Evolutionary conservation across 331 rosid species (phyloP).

Genomic region (Stylosanthes scabra): DNA sequence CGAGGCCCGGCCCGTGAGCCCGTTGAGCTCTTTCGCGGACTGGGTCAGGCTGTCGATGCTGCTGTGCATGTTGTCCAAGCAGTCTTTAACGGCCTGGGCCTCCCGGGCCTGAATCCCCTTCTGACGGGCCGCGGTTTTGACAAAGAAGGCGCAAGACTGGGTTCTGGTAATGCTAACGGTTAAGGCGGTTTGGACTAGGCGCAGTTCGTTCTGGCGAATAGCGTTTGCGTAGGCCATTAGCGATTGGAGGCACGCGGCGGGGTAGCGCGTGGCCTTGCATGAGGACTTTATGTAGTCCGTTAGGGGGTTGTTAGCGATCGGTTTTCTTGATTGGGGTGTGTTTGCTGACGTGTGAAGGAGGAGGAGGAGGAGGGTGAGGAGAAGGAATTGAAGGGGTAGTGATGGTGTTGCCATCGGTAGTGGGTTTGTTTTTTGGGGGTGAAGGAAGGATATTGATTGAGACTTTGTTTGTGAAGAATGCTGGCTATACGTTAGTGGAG

Average conservation of each 20-base stretch:
- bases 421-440: too few relatives aligned
- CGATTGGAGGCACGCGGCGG: constrained; percentile 51
- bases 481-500: neutral
- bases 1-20: constrained; percentile 29
- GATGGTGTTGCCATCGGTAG: constrained; percentile 59
- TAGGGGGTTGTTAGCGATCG: constrained; percentile 22
- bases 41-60: constrained; percentile 57
- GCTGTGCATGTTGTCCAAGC: constrained; percentile 70
- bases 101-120: constrained; percentile 47
- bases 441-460: neutral
- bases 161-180: constrained; percentile 55
- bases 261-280: constrained; percentile 70
- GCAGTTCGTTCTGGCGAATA: constrained; percentile 50
- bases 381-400: constrained; percentile 27
- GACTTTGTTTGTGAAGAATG: neutral
- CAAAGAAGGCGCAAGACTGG: constrained; percentile 45
- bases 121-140: constrained; percentile 36
- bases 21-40: constrained; percentile 52
- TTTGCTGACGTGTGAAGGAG: constrained; percentile 6
- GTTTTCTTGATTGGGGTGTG: neutral
- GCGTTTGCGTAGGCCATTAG: constrained; percentile 47
- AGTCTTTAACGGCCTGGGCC: constrained; percentile 57
- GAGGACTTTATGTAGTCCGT: constrained; percentile 60
- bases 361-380: constrained; percentile 40
- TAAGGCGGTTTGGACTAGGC: constrained; percentile 59